Conservation (phyloP, 176 grass and related monocot genomes). For the Pontederia crassipes region DNA sequence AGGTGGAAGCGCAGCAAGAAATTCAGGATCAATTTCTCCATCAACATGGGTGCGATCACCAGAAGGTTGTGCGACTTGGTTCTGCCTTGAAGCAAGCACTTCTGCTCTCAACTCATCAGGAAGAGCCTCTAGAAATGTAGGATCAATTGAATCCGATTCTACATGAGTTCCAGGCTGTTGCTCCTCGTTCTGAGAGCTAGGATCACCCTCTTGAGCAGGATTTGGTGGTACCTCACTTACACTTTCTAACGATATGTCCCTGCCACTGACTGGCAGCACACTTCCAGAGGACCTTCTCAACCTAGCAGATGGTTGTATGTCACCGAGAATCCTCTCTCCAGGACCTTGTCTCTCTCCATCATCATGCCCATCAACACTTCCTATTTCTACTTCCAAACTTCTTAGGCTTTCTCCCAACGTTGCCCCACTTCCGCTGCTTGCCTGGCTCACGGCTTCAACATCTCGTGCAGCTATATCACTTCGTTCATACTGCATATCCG, state of each 20-base stretch:
- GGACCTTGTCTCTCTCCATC: slow-evolving; percentile 69
- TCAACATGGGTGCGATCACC: slow-evolving; percentile 65
- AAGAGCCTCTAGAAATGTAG: slow-evolving; percentile 98
- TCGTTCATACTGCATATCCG: slow-evolving; percentile 86
- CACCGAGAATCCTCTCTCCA: slow-evolving; percentile 53
- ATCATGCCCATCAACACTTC: slow-evolving; percentile 96
- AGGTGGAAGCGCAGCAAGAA: slow-evolving; percentile 95
- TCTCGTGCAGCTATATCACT: slow-evolving; percentile 61
- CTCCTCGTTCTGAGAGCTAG: slow-evolving; percentile 34
- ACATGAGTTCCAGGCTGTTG: slow-evolving; percentile 39
- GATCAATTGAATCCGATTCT: slow-evolving; percentile 68
- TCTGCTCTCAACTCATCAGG: slow-evolving; percentile 89
- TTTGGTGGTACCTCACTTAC: slow-evolving; percentile 71
- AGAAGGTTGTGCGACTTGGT: slow-evolving; percentile 73
- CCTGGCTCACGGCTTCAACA: slow-evolving; percentile 89
- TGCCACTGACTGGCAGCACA: slow-evolving; percentile 26
- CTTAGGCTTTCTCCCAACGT: slow-evolving; percentile 90
- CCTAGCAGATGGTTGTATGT: slow-evolving; percentile 41
- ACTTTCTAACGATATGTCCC: slow-evolving; percentile 67
- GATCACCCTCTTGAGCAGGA: slow-evolving; percentile 51
- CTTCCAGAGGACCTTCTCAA: slow-evolving; percentile 49
- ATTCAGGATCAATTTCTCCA: slow-evolving; percentile 97
- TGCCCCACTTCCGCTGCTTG: slow-evolving; percentile 94
- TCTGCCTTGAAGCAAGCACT: slow-evolving; percentile 91
- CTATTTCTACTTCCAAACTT: slow-evolving; percentile 97